phyloP scores from a whole-genome alignment of 1,139 yeast genomes.

The Martiniozyma asiatica region DNA sequence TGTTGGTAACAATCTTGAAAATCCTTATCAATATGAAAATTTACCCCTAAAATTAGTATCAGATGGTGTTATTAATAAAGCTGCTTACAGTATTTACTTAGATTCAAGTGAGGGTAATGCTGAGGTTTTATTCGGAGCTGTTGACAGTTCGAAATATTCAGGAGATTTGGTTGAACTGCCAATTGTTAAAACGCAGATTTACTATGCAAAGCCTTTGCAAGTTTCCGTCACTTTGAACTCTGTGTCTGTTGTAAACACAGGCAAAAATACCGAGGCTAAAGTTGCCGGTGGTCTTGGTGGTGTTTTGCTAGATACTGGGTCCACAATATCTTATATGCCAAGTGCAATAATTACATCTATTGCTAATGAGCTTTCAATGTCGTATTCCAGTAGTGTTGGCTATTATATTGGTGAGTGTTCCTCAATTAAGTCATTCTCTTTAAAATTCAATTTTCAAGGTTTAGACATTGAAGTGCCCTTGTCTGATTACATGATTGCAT shows the following conservation, averaged over 20 bases:
- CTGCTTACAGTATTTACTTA: constrained; percentile 43
- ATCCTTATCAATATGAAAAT: constrained; percentile 33
- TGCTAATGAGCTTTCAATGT: constrained; percentile 28
- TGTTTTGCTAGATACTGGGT: constrained; percentile 57
- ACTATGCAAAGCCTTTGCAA: constrained; percentile 25
- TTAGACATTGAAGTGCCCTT: constrained; percentile 33
- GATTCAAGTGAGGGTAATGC: constrained; percentile 31
- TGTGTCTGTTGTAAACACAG: constrained; percentile 5
- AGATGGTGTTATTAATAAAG: constrained; percentile 40
- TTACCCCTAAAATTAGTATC: constrained; percentile 44
- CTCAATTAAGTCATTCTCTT: constrained; percentile 21
- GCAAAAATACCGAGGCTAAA: constrained; percentile 15
- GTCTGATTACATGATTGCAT: constrained; percentile 23
- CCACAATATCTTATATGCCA: constrained; percentile 48
- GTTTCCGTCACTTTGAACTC: constrained; percentile 34
- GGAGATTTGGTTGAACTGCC: constrained; percentile 38
- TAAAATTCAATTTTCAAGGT: constrained; percentile 41
- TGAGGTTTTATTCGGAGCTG: constrained; percentile 43
- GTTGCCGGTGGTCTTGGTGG: constrained; percentile 28
- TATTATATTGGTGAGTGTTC: constrained; percentile 26
- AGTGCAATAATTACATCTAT: constrained; percentile 26
- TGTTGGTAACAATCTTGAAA: not conserved
- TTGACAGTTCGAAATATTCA: constrained; percentile 39
- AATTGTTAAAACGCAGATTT: constrained; percentile 25
- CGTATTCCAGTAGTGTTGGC: constrained; percentile 23